Base-by-base conservation (phyloP, 139 green algal species). In the Nannochloris sp. region DNA sequence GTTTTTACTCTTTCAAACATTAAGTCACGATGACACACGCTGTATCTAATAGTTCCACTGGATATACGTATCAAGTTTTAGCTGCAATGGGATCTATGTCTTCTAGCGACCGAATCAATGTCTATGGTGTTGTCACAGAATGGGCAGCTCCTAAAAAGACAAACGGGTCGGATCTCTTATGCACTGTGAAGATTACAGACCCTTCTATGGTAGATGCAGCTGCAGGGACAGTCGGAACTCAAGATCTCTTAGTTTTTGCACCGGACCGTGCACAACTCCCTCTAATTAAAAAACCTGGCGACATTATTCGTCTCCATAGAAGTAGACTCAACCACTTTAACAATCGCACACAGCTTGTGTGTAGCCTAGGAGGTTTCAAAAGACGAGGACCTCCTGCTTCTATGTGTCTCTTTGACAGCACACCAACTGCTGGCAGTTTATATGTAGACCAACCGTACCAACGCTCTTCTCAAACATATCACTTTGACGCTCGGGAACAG, bases 271-370 rank as follows among this genome's bases (percentile, higher is more conserved):
- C 37, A 4, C 36, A 61, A 29, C 65, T 77, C 35, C 61, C 74
- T 24, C 42, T 46, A 8, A 12, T 66, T 4, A 60, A n/a, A 2
- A 56, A 39, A 6, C 38, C 53, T 30, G 75, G 75, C 19, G 72
- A 81, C 61, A 82, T 82, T 59, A 73, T 82, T 10, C 67, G 75
- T 32, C 31, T 82, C 4, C 75, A 82, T 30, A 39, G 75, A 9
- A 54, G 70, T 27, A 48, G 77, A 55, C 42, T 67, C 2, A 27
- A 66, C 4, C n/a, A 29, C 4, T 81, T 61, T 73, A 61, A 73
- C 9, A 64, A 58, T 30, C 65, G 51, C 29, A 54, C 67, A 36
- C 72, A 79, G 54, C 67, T 79, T 32, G 34, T 72, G 45, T 67
- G 51, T 51, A 79, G 74, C 29, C 48, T 79, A 24, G 56, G 54